phyloP scores from a whole-genome alignment of 192 early-diverging fungal species.

The Backusella parvicylindrica region DNA sequence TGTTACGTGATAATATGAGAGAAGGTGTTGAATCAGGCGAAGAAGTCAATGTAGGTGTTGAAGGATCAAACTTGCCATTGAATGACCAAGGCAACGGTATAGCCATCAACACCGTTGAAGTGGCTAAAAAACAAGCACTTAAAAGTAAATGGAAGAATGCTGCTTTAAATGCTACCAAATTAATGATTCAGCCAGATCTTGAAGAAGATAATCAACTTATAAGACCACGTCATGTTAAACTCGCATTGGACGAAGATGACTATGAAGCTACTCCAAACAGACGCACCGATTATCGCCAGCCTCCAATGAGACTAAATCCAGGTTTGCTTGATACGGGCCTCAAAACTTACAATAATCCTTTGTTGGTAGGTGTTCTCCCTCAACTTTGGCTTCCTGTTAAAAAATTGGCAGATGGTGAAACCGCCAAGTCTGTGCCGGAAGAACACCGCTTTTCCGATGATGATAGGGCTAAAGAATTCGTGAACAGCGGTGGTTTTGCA shows the following conservation, averaged over 20 bases:
- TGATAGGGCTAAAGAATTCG: neutral
- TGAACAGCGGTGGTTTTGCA: neutral
- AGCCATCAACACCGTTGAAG: neutral
- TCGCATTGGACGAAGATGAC: slow-evolving; percentile 54
- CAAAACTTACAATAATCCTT: slow-evolving; percentile 60
- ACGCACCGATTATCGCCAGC: slow-evolving; percentile 68
- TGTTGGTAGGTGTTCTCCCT: slow-evolving; percentile 59
- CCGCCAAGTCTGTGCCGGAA: neutral
- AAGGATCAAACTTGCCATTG: neutral
- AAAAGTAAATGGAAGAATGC: neutral
- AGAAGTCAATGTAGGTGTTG: neutral
- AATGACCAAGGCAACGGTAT: neutral
- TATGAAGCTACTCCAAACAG: slow-evolving; percentile 55
- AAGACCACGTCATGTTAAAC: neutral
- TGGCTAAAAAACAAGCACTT: neutral
- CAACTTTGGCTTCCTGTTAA: slow-evolving; percentile 69
- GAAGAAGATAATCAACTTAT: neutral
- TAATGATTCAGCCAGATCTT: neutral
- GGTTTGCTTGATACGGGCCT: slow-evolving; percentile 68
- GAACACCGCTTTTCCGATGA: neutral
- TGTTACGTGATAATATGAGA: slow-evolving; percentile 12
- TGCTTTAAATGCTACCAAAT: neutral
- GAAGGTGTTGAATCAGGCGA: neutral
- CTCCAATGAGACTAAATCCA: slow-evolving; percentile 59
- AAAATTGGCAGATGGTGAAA: neutral